Conservation (phyloP, 306 rosid species). For the Malus fusca region DNA sequence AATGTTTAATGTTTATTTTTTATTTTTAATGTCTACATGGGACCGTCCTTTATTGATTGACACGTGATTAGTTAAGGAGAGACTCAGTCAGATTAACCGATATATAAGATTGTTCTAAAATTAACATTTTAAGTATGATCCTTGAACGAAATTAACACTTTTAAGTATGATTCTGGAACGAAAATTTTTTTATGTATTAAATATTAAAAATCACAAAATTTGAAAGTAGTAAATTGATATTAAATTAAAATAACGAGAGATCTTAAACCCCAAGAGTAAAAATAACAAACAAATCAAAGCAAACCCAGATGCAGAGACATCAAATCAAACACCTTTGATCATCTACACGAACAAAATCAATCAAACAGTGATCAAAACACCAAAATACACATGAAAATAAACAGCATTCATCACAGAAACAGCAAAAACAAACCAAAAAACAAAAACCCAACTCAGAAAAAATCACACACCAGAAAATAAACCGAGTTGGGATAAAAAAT, state of each 20-base stretch:
- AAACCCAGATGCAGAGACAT: constrained; percentile 16
- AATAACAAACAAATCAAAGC: not conserved
- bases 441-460: not conserved
- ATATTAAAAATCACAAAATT: no score
- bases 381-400: not conserved
- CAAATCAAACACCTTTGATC: not conserved
- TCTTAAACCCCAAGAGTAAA: not conserved
- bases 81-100: no score
- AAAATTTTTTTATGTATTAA: no score
- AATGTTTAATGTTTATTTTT: no score
- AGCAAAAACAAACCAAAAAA: not conserved
- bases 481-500: not conserved
- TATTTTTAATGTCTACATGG: no score
- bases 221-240: no score
- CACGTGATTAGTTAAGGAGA: no score
- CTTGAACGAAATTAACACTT: no score
- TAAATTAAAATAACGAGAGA: not conserved
- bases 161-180: no score
- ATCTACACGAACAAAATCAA: not conserved
- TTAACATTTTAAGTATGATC: no score
- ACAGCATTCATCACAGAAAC: not conserved
- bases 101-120: no score
- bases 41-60: no score
- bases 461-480: not conserved
- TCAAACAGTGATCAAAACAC: constrained; percentile 12